These are phyloP conservation scores for Lasiodiplodia gonubiensis DNA, from an alignment of 2,329 filamentous ascomycete species.

Conservation along the genomic window DNA sequence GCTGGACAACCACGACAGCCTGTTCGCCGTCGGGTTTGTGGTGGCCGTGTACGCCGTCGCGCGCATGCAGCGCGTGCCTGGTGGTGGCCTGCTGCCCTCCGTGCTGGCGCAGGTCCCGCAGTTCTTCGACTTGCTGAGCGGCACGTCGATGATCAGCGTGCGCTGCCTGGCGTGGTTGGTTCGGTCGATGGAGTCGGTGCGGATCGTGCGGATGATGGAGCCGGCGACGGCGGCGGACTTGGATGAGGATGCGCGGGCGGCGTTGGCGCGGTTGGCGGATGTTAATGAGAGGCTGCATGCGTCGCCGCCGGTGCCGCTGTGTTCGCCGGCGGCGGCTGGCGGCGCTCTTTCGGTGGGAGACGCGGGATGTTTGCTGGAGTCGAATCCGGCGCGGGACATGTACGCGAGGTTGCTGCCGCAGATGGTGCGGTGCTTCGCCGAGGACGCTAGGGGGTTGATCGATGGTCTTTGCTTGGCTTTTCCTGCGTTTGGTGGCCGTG, in stretches of 20 bases:
- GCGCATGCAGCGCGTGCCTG: no score
- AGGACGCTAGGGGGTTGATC: neutral
- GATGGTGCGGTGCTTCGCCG: neutral
- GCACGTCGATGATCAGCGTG: neutral
- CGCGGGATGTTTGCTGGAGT: no score
- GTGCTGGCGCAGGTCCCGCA: neutral
- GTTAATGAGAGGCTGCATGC: neutral
- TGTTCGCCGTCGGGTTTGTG: constrained; percentile 32
- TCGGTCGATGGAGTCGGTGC: neutral
- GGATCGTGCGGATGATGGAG: neutral
- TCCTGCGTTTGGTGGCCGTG: neutral
- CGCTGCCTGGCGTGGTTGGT: neutral
- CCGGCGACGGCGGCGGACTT: neutral
- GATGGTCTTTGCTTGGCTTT: neutral
- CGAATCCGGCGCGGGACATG: neutral
- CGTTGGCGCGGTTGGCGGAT: neutral
- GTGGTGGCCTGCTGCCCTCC: no score
- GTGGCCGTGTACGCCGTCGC: neutral
- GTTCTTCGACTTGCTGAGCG: neutral
- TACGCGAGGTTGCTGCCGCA: neutral
- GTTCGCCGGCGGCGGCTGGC: neutral
- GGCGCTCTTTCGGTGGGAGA: neutral
- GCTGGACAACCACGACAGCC: constrained; percentile 37
- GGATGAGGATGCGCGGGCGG: neutral
- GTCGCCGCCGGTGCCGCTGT: no score